A percentile compares a stretch with the other conserved stretches of the same genome.
These are phyloP conservation scores for Botrytis pseudocinerea DNA, from an alignment of 2,329 filamentous ascomycete species.

Conservation along the genomic window DNA sequence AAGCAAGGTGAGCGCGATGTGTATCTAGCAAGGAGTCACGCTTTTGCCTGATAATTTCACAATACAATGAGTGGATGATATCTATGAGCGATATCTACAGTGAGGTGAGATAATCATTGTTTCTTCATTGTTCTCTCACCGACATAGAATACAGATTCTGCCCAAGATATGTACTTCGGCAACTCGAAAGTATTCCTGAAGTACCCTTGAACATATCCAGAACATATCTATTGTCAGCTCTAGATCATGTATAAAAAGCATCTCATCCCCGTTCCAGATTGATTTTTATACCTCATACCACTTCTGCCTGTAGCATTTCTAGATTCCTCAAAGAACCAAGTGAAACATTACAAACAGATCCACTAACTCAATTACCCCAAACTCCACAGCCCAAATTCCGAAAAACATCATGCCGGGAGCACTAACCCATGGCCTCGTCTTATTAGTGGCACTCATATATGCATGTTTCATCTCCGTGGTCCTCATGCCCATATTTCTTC, in stretches of 20 bases:
- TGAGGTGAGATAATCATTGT: not conserved
- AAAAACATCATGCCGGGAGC: not conserved
- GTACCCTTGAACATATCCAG: not conserved
- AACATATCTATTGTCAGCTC: not conserved
- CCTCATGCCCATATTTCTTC: not conserved
- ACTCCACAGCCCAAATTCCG: not conserved
- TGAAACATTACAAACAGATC: not conserved
- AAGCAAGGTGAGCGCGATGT: too few species aligned
- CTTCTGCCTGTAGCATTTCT: not conserved
- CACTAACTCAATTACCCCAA: not conserved
- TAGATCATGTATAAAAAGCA: not conserved
- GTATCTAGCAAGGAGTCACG: not conserved
- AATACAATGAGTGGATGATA: not conserved
- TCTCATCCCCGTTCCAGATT: rapidly evolving
- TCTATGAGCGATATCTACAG: not conserved
- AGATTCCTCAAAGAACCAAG: not conserved
- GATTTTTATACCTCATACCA: not conserved
- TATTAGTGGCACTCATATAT: not conserved
- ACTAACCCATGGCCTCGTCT: rapidly evolving
- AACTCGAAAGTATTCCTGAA: not conserved
- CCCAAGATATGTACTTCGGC: not conserved
- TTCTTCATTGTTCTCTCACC: not conserved
- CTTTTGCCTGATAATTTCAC: not conserved
- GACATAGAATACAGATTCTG: not conserved
- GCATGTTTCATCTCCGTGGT: not conserved